Conservation (phyloP, 1,139 yeast genomes). For the Kodamaea fungicola region DNA sequence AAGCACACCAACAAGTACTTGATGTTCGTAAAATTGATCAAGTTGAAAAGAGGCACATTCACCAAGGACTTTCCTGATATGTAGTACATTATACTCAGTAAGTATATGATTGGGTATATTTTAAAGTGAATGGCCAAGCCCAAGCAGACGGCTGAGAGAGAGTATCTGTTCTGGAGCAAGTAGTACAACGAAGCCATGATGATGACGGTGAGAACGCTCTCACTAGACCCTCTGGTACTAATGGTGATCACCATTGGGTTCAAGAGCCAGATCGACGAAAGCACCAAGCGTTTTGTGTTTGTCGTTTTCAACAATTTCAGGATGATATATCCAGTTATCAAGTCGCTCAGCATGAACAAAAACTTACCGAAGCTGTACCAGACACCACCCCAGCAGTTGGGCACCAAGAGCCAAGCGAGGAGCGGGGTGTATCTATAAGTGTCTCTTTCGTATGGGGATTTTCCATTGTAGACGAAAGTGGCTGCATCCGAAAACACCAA, state of each 20-base stretch:
- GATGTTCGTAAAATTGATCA: conserved; percentile 46
- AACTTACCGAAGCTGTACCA: conserved; percentile 76
- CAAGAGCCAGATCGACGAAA: conserved; percentile 73
- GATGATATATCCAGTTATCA: conserved; percentile 74
- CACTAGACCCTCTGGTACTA: conserved; percentile 91
- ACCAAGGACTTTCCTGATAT: conserved; percentile 23
- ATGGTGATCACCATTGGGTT: conserved; percentile 96
- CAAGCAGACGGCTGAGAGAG: conserved; percentile 57
- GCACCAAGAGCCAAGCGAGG: conserved; percentile 76
- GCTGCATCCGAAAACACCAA: conserved; percentile 93
- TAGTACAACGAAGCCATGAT: conserved; percentile 59
- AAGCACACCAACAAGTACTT: conserved; percentile 39
- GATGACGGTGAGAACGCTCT: conserved; percentile 79
- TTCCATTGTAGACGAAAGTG: conserved; percentile 55
- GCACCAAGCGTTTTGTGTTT: conserved; percentile 29
- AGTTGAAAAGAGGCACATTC: conserved; percentile 27
- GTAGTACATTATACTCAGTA: conserved; percentile 49
- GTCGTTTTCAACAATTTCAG: conserved; percentile 29
- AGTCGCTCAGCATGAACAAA: conserved; percentile 72
- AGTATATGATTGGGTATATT: conserved; percentile 83
- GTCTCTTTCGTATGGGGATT: conserved; percentile 77
- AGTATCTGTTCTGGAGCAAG: conserved; percentile 26
- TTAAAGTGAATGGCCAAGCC: conserved; percentile 89
- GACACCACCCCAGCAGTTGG: conserved; percentile 47
- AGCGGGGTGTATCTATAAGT: conserved; percentile 93